Base-by-base conservation (phyloP, 108 stramenopile species). In the Conticribra weissflogii region DNA sequence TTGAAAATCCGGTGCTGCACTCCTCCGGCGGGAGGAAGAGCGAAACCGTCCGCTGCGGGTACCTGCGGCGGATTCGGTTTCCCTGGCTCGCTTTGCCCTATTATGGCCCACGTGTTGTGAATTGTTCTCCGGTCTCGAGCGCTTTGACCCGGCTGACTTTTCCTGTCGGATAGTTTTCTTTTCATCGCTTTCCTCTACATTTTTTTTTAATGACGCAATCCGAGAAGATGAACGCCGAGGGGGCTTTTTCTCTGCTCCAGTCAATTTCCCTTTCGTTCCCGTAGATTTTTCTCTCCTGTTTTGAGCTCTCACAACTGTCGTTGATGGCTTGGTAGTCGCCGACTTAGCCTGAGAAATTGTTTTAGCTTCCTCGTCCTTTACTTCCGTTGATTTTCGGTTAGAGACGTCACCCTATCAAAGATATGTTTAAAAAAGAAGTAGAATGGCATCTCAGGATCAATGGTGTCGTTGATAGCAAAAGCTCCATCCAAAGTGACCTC, bases 331-430 rank as follows among this genome's bases (percentile, higher is more conserved):
- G 27, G 29, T 59, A 17, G 46, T 56, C 21, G 19, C 50, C 8
- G 44, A 25, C 30, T 25, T 19, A 29, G 34, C 44, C 45, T 2
- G 12, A 28, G 53, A 36, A 33, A 53, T 33, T 65, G 23, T 17
- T 25, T 64, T 50, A 17, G 50, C 23, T 32, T 54, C 44, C 5
- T 47, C 51, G 25, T 50, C 48, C 3, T 56, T 48, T 19, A 3
- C 21, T 25, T 78, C 51, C 19, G 48, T 57, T 29, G 47, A 57
- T 22, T 54, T 44, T 32, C 58, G 54, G 45, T 71, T 78, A 49
- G 68, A 51, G 50, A 69, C 69, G 29, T 78, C 63, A 28, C 76
- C 76, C 76, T 78, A 28, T 57, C 34, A n/a, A 50, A 36, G 49
- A 0, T 23, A 41, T 28, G 32, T 36, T 51, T 48, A 56, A 45